Percentiles rank a stretch among this genome's conserved stretches.
These are phyloP conservation scores for Cladophialophora yegresii DNA, from an alignment of 2,329 filamentous ascomycete species.

Conservation along the genomic window DNA sequence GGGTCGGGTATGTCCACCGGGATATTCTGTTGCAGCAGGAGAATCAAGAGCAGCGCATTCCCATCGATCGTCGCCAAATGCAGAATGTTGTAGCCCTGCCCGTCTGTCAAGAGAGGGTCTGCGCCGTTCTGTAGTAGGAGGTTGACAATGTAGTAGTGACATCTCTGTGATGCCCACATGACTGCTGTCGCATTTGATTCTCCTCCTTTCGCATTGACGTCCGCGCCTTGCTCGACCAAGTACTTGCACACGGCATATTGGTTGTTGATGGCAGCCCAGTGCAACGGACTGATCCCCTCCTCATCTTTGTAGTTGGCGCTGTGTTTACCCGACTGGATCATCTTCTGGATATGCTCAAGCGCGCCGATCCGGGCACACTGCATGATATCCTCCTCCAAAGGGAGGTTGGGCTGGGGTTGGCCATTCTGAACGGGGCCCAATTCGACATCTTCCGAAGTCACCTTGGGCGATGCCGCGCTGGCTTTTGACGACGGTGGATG, in stretches of 20 bases:
- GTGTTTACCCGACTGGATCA: slow-evolving; percentile 80
- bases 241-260: slow-evolving; percentile 97
- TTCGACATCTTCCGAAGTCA: slow-evolving; percentile 34
- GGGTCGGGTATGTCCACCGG: slow-evolving; percentile 87
- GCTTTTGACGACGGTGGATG: slow-evolving; percentile 29
- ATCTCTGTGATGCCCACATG: slow-evolving; percentile 95
- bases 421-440: slow-evolving; percentile 36
- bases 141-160: slow-evolving; percentile 95
- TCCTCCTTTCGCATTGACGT: slow-evolving; percentile 92
- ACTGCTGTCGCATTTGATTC: slow-evolving; percentile 91
- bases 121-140: slow-evolving; percentile 88
- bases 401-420: slow-evolving; percentile 40
- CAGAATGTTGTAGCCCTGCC: slow-evolving; percentile 96
- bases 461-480: slow-evolving; percentile 28
- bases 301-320: slow-evolving; percentile 82
- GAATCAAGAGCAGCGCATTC: slow-evolving; percentile 83
- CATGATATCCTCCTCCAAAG: slow-evolving; percentile 83
- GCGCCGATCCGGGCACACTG: slow-evolving; percentile 89
- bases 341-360: slow-evolving; percentile 78
- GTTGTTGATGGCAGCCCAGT: slow-evolving; percentile 99
- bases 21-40: slow-evolving; percentile 92
- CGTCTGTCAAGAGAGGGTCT: slow-evolving; percentile 87
- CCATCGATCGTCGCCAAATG: slow-evolving; percentile 97
- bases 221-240: slow-evolving; percentile 79
- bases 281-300: slow-evolving; percentile 88